These are phyloP conservation scores for Phytophthora fragariaefolia DNA, from an alignment of 352 stramenopile genomes.

Conservation along the genomic window DNA sequence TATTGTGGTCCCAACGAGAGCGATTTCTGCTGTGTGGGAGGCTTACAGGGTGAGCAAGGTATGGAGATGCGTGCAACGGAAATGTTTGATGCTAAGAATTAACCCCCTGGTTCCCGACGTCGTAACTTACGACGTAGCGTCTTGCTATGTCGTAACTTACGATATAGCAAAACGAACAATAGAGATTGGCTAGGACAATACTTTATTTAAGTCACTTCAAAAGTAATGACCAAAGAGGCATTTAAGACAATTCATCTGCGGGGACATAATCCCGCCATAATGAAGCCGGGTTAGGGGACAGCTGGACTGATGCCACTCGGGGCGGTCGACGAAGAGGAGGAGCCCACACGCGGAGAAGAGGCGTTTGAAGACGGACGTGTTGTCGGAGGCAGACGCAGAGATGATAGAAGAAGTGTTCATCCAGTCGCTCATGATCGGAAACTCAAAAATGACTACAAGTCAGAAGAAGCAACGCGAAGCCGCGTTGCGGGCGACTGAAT, in stretches of 20 bases:
- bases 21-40: no score
- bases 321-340: slow-evolving; percentile 3
- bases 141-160: no score
- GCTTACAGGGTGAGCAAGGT: no score
- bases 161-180: slow-evolving; percentile 8
- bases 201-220: slow-evolving; percentile 13
- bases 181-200: slow-evolving; percentile 20
- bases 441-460: no score
- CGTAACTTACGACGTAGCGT: slow-evolving; percentile 26
- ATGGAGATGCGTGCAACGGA: no score
- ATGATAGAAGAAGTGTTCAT: background rate
- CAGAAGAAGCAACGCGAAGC: no score
- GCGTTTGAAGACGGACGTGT: background rate
- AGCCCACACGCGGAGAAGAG: background rate
- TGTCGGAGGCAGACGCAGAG: background rate
- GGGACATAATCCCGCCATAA: background rate
- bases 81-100: no score
- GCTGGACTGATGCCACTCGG: no score
- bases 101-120: slow-evolving; percentile 25
- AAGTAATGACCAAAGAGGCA: slow-evolving; percentile 12
- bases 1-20: no score
- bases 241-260: background rate
- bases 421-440: no score
- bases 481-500: no score
- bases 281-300: no score